Evolutionary conservation across 108 stramenopile genomes (phyloP).

Genomic region (Licmophora abbreviata): DNA sequence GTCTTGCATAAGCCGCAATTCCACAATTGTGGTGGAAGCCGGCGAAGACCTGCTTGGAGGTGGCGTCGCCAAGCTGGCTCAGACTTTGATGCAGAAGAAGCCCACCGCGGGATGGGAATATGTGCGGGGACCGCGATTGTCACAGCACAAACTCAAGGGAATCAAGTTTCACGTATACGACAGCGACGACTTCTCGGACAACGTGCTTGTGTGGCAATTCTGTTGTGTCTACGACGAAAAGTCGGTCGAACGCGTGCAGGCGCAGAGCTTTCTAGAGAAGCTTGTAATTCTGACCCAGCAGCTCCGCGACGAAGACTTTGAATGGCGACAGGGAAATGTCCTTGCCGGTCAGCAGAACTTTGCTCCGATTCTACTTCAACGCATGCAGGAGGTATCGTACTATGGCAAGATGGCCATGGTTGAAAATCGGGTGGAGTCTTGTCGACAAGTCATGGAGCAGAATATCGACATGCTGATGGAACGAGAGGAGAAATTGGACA

Average conservation of each 20-base stretch:
- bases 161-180: constrained; percentile 69
- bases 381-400: constrained; percentile 54
- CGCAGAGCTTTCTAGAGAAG: constrained; percentile 55
- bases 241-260: constrained; percentile 16
- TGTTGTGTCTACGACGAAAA: constrained; percentile 43
- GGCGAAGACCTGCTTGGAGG: constrained; percentile 37
- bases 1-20: constrained; percentile 28
- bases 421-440: constrained; percentile 31
- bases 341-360: constrained; percentile 48
- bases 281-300: constrained; percentile 47
- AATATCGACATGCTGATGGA: constrained; percentile 52
- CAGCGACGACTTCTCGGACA: constrained; percentile 1
- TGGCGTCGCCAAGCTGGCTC: constrained; percentile 26
- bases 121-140: constrained; percentile 4
- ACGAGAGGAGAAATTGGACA: constrained; percentile 40
- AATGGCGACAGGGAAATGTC: constrained; percentile 35
- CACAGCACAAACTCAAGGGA: constrained; percentile 30
- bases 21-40: constrained; percentile 50
- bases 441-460: constrained; percentile 47
- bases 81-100: constrained; percentile 37
- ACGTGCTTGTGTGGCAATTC: constrained; percentile 44
- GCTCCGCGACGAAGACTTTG: constrained; percentile 23
- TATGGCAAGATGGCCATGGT: constrained; percentile 34
- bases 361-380: constrained; percentile 56
- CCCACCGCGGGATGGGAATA: constrained; percentile 65